Base-by-base conservation (phyloP, 192 early-diverging fungal genomes). In the Backusella westeae region DNA sequence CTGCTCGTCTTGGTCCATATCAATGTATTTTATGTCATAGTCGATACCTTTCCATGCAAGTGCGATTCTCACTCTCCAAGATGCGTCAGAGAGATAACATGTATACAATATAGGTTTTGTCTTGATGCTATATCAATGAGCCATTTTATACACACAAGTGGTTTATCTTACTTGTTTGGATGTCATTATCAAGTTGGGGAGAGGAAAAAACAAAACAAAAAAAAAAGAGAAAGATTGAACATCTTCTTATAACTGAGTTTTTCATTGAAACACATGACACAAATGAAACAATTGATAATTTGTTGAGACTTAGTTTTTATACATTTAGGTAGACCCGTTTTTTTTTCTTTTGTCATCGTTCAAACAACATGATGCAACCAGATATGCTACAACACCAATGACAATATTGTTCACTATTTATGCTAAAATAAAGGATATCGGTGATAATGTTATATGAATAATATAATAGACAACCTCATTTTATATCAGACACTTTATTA, bases 1-100 rank as follows among this genome's bases (percentile, higher is more conserved):
- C 80, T 97, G 95, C 76, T 96, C 96, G 75, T 84, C 85, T 65
- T 91, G 90, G 49, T 91, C 73, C 26, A 98, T 85, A 81, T 94
- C 90, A 29, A 98, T 84, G 10, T 86, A 84, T 6, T 77, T 78
- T 26, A 77, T 23, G 39, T 95, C 90, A 79, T 92, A 93, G 7
- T 84, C 81, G 67, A 97, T 88, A 42, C 85, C 85, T 80, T 98
- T 98, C 88, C 85, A 88, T 71, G 85, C 83, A 19, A 98, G 85
- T 32, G 88, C 90, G 41, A 93, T 90, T 36, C 94, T 81, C 41
- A 96, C 91, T 77, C 96, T 89, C 80, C 89, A 94, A 1, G 90
- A 86, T 74, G 87, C 89, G 23, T 90, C 90, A 53, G 92, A 93
- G 29, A 93, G 90, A 81, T 85, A 96, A 85, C 94, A 95, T 6